phyloP scores from a whole-genome alignment of 2,329 filamentous ascomycete species.

The Cercospora canescens region DNA sequence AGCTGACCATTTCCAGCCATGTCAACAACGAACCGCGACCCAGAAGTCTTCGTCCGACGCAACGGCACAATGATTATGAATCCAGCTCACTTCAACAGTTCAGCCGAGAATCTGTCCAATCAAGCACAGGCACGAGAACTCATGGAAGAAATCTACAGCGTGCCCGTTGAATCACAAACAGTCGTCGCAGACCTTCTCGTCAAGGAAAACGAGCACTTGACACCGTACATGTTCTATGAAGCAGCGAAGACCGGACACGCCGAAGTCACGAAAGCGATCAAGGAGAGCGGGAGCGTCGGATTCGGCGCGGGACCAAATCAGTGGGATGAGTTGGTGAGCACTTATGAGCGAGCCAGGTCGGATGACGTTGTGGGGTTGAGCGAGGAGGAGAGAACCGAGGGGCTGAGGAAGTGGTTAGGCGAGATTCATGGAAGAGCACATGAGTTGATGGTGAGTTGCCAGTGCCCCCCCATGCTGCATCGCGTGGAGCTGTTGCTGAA shows the following conservation, averaged over 20 bases:
- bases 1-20: not conserved
- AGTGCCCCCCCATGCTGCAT: not conserved
- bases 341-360: not conserved
- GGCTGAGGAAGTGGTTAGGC: constrained; percentile 1
- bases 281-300: not conserved
- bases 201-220: constrained; percentile 9
- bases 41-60: not conserved
- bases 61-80: constrained; percentile 8
- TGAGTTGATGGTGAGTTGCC: not conserved
- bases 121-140: constrained; percentile 7
- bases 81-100: not conserved
- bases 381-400: not conserved
- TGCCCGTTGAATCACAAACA: constrained; percentile 6
- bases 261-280: constrained; percentile 7
- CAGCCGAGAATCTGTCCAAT: not conserved
- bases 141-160: constrained; percentile 6
- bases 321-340: not conserved
- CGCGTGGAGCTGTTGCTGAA: not conserved
- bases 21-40: not conserved
- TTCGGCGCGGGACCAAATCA: not conserved
- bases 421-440: not conserved
- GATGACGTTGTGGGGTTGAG: constrained; percentile 1
- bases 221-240: constrained; percentile 14
- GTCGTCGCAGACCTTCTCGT: not conserved
- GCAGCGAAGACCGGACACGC: constrained; percentile 9